phyloP scores from a whole-genome alignment of 345 rosid species.

The Eucalyptus sp. region DNA sequence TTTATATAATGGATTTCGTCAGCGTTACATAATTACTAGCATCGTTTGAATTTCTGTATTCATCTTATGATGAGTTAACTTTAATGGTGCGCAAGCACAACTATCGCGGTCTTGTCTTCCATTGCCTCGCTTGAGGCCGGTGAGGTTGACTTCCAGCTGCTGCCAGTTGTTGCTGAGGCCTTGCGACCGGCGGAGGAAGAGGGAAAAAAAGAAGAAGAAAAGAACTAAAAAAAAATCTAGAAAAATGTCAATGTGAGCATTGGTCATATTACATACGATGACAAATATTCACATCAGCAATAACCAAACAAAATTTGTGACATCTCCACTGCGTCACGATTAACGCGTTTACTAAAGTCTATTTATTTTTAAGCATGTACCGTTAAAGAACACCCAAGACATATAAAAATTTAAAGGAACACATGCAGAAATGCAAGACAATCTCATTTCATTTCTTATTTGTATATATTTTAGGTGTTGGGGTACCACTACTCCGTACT shows the following conservation, averaged over 20 bases:
- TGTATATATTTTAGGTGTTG: fast-evolving
- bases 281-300: fast-evolving
- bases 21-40: not conserved
- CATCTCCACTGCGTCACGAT: fast-evolving
- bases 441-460: no score
- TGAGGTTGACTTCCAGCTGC: no score
- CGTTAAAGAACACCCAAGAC: fast-evolving
- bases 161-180: no score
- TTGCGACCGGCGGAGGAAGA: no score
- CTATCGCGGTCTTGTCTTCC: not conserved
- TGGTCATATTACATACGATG: fast-evolving
- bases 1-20: not conserved
- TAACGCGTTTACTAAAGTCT: no score
- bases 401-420: no score
- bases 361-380: no score
- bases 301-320: fast-evolving
- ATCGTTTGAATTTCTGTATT: no score
- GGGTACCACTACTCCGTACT: no score
- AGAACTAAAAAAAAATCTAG: no score
- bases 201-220: no score
- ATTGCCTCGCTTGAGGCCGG: no score
- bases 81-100: not conserved
- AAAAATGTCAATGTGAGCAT: fast-evolving
- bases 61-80: not conserved
- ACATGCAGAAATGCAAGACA: fast-evolving